Base-by-base conservation (phyloP, 2,329 filamentous ascomycete species). In the Penicillium sclerotigenum region DNA sequence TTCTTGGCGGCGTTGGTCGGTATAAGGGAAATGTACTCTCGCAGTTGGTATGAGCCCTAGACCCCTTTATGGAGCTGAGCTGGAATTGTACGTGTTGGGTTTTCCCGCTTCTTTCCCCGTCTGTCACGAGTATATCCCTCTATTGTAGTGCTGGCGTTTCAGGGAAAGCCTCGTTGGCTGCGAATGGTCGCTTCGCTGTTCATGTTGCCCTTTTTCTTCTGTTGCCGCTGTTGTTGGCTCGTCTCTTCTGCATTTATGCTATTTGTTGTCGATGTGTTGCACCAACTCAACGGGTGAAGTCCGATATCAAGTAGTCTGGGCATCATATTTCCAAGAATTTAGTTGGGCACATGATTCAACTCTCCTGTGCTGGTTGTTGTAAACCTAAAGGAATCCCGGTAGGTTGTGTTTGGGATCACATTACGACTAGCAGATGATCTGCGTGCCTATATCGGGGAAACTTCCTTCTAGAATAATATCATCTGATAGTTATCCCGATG, bases 191-290 rank as follows among this genome's bases (percentile, higher is more conserved):
- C 29, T 8, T 26, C 11, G 24, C n/a, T 14, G 26, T 33, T 31
- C 24, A 16, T 18, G 18, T 20, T 40, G 20, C 37, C 10, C 29
- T 20, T 4, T 6, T 28, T 14, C 29, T 20, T 4, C 9, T 28
- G 26, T 22, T 41, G 47, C 13, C 33, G 22, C 13, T 13, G 34
- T 7, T 26, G 5, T 18, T 38, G 24, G 24, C 38, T 48, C n/a
- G 3, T 28, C n/a, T 18, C 14, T 29, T 28, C 33, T 40, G 34
- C 47, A 29, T 41, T 41, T 49, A 31, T 26, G n/a, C 24, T 49
- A 49, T 41, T 49, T 13, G 47, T 49, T 8, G 5, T 40, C 13
- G 46, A n/a, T 26, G 47, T 49, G 47, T 49, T 49, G 36, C 47
- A 41, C 47, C 47, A 29, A 22, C 9, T 22, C 46, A 37, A 29